Percentiles rank a stretch among this genome's conserved stretches.
Evolutionary conservation across 2,329 filamentous ascomycete species (phyloP).

Genomic region (Ophiostoma ulmi): DNA sequence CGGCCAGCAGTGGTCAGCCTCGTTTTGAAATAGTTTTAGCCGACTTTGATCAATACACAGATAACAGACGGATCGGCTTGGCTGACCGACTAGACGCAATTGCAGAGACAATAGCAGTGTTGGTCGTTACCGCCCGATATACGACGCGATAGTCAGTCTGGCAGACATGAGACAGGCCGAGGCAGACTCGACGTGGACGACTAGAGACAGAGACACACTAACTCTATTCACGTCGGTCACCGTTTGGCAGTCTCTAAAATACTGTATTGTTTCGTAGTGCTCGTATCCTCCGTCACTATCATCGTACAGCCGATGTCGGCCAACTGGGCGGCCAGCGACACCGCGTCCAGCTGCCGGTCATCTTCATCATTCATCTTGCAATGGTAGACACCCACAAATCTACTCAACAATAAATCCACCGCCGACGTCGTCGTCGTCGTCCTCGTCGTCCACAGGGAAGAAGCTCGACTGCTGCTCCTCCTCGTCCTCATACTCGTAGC

Average conservation of each 20-base stretch:
- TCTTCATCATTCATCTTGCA: too few species aligned
- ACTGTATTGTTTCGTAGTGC: not conserved
- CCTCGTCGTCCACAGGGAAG: constrained; percentile 44
- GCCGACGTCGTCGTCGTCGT: constrained; percentile 32
- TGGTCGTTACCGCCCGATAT: not conserved
- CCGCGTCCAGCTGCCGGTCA: too few species aligned
- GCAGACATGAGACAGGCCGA: not conserved
- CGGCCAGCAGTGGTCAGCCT: too few species aligned
- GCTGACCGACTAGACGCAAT: not conserved
- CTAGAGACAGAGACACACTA: too few species aligned
- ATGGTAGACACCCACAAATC: not conserved
- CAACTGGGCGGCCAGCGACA: too few species aligned
- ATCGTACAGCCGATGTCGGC: too few species aligned
- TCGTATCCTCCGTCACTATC: too few species aligned
- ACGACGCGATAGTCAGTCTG: not conserved
- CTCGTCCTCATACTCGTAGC: constrained; percentile 46
- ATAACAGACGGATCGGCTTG: not conserved
- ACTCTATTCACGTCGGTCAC: not conserved
- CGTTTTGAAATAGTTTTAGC: too few species aligned
- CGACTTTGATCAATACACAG: not conserved
- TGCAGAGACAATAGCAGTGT: not conserved
- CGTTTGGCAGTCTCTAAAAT: not conserved
- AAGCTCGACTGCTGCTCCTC: constrained; percentile 41
- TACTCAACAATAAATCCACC: constrained; percentile 23
- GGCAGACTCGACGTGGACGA: not conserved